phyloP scores from a whole-genome alignment of 176 grass and related monocot genomes.

The Bothriochloa decipiens region DNA sequence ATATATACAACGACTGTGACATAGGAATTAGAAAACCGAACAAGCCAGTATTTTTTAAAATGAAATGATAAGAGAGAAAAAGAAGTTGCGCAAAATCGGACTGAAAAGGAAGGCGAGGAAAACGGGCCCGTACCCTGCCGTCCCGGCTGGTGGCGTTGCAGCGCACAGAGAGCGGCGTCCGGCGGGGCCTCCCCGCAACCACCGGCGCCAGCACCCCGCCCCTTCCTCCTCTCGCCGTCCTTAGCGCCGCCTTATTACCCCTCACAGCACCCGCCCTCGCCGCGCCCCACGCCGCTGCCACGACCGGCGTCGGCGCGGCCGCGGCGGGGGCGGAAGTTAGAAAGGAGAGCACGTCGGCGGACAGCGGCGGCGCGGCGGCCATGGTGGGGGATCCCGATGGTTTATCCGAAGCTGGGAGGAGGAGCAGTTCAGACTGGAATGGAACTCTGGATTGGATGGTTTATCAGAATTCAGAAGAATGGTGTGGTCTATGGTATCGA shows the following conservation, averaged over 20 bases:
- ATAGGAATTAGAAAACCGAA: neutral
- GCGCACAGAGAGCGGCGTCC: conserved; percentile 35
- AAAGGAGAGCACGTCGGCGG: neutral
- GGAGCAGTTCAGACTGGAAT: neutral
- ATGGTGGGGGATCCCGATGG: neutral
- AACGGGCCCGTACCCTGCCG: conserved; percentile 40
- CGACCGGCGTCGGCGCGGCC: conserved; percentile 36
- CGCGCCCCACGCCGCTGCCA: conserved; percentile 49
- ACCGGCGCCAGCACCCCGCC: conserved; percentile 27
- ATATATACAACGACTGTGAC: neutral
- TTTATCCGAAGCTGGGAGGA: neutral
- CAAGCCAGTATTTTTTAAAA: neutral
- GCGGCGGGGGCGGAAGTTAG: neutral
- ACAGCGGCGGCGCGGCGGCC: conserved; percentile 46
- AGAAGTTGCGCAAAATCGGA: neutral
- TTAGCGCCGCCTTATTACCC: conserved; percentile 11
- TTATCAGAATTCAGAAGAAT: neutral
- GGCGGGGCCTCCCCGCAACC: conserved; percentile 23
- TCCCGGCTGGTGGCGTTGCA: conserved; percentile 54
- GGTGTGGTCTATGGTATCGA: neutral
- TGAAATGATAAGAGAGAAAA: neutral
- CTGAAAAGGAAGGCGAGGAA: neutral
- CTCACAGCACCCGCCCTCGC: conserved; percentile 4
- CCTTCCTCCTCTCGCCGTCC: conserved; percentile 12
- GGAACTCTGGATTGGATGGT: conserved; percentile 7